These are phyloP conservation scores for Kodamaea suecica DNA, from an alignment of 1,139 yeast species.

Conservation along the genomic window DNA sequence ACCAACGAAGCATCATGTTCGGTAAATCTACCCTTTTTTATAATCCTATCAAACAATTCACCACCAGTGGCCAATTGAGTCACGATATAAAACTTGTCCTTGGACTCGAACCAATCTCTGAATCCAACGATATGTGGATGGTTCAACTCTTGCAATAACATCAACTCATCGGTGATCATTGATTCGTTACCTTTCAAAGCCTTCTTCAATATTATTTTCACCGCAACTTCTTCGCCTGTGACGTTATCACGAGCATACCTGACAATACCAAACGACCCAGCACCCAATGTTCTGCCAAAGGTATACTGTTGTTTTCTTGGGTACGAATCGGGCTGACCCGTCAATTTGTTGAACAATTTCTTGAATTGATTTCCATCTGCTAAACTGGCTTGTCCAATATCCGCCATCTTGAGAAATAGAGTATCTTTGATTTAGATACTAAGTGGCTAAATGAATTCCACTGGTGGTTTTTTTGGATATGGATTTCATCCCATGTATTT, in stretches of 20 bases:
- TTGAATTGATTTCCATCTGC: slow-evolving; percentile 20
- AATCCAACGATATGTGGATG: slow-evolving; percentile 85
- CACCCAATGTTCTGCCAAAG: slow-evolving; percentile 81
- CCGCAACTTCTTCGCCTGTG: slow-evolving; percentile 74
- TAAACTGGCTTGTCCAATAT: not conserved
- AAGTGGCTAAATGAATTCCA: no score
- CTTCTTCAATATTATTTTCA: slow-evolving; percentile 79
- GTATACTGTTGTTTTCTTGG: slow-evolving; percentile 60
- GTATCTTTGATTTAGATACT: not conserved
- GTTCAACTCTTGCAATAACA: slow-evolving; percentile 57
- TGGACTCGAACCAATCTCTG: slow-evolving; percentile 85
- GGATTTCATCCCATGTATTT: no score
- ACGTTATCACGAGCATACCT: slow-evolving; percentile 62
- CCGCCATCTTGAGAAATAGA: slow-evolving; percentile 1
- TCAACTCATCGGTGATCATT: slow-evolving; percentile 71
- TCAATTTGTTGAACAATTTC: slow-evolving; percentile 47
- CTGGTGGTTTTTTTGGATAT: no score
- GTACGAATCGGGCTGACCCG: slow-evolving; percentile 75
- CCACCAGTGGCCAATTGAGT: slow-evolving; percentile 89
- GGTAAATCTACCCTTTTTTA: slow-evolving; percentile 72
- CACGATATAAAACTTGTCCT: slow-evolving; percentile 71
- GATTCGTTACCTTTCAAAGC: slow-evolving; percentile 73
- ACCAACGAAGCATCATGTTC: slow-evolving; percentile 79
- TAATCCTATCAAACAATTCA: slow-evolving; percentile 81
- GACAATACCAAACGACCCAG: slow-evolving; percentile 90